Percentiles rank a stretch among this genome's conserved stretches.
Conservation (phyloP, 805 yeast genomes). For the Wickerhamomyces tratensis region DNA sequence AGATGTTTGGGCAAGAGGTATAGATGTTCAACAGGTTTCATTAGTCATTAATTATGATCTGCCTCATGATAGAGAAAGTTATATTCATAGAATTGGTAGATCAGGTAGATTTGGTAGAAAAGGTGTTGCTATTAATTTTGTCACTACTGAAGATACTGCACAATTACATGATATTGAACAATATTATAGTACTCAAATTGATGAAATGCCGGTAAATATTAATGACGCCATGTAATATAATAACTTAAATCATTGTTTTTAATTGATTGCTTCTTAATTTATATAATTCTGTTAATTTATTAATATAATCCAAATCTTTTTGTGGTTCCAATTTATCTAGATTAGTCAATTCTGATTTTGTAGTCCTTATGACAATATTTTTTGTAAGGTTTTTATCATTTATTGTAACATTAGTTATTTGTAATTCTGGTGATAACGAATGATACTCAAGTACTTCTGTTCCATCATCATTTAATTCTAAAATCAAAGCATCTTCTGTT, state of each 20-base stretch:
- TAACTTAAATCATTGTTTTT: background rate
- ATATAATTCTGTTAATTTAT: conserved; percentile 10
- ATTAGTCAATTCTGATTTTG: conserved; percentile 9
- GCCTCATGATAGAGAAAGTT: conserved; percentile 89
- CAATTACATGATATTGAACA: conserved; percentile 67
- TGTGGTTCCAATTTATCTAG: conserved; percentile 4
- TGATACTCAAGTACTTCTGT: conserved; percentile 3
- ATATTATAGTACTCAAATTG: conserved; percentile 65
- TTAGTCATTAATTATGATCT: conserved; percentile 92
- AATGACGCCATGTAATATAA: conserved; percentile 27
- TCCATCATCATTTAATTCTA: conserved; percentile 11
- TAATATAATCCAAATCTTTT: conserved; percentile 8
- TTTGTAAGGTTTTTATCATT: conserved; percentile 15
- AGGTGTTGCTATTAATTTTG: conserved; percentile 95
- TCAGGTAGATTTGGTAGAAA: conserved; percentile 98
- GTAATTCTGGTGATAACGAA: conserved; percentile 11
- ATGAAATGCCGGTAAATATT: conserved; percentile 73
- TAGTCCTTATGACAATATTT: conserved; percentile 14
- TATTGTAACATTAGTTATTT: conserved; percentile 8
- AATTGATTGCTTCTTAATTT: conserved; percentile 13
- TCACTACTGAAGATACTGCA: conserved; percentile 69
- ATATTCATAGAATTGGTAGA: conserved; percentile 96
- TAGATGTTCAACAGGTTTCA: conserved; percentile 97
- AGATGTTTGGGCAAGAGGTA: conserved; percentile 97
- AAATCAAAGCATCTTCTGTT: conserved; percentile 13